Evolutionary conservation across 371 early-diverging fungal species (phyloP).

Genomic region (Mortierella polycephala): DNA sequence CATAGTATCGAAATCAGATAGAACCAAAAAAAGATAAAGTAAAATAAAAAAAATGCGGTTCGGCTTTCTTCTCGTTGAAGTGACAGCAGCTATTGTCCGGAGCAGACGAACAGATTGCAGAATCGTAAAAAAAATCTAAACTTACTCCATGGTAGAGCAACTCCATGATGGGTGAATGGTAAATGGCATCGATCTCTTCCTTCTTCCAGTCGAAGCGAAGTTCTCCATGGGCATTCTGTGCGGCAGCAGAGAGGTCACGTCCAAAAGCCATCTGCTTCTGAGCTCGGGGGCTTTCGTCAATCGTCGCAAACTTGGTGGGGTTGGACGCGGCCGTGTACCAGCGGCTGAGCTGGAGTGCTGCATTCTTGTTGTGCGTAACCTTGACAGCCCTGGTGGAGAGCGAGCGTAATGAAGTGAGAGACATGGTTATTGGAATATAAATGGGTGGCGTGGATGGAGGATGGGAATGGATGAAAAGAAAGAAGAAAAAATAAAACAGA

Average conservation of each 20-base stretch:
- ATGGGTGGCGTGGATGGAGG: not conserved
- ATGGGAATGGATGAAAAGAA: not conserved
- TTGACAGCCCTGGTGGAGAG: constrained; percentile 53
- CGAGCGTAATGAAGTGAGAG: constrained; percentile 43
- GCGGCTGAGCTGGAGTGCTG: constrained; percentile 56
- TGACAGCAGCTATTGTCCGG: constrained; percentile 27
- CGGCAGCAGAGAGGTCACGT: constrained; percentile 65
- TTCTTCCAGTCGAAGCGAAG: constrained; percentile 80
- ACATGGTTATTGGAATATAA: constrained; percentile 16
- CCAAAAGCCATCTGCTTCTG: constrained; percentile 48
- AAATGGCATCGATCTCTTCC: constrained; percentile 81
- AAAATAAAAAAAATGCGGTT: constrained; percentile 22
- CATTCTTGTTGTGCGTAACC: constrained; percentile 57
- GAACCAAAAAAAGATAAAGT: not conserved
- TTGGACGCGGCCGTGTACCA: constrained; percentile 60
- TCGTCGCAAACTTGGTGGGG: constrained; percentile 65
- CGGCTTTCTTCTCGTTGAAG: constrained; percentile 51
- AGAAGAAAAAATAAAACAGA: not conserved
- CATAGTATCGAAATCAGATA: not conserved
- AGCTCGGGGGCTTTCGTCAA: constrained; percentile 52
- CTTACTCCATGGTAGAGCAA: constrained; percentile 81
- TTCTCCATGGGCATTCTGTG: constrained; percentile 66
- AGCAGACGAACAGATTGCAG: too few relatives aligned
- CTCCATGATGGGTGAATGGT: constrained; percentile 85
- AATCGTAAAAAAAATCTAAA: constrained; percentile 9